Percentiles rank a stretch among this genome's conserved stretches.
phyloP scores from a whole-genome alignment of 441 rosid genomes.

The Biscutella laevigata region DNA sequence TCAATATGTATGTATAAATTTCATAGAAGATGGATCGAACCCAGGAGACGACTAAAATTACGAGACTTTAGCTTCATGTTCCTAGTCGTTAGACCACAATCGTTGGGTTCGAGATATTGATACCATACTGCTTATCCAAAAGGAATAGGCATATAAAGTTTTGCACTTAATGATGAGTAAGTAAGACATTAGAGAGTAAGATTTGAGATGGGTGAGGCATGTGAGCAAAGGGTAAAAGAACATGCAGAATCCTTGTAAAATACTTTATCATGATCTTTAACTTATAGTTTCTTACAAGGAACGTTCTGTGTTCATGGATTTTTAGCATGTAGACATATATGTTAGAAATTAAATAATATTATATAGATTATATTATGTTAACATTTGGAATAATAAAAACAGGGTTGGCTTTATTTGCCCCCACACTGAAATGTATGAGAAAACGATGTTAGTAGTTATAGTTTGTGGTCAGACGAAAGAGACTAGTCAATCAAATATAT shows the following conservation, averaged over 20 bases:
- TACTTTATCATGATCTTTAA: constrained; percentile 32
- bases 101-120: too few species aligned
- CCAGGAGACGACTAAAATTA: too few species aligned
- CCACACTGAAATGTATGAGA: constrained; percentile 25
- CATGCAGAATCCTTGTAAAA: constrained; percentile 56
- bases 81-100: too few species aligned
- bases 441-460: constrained; percentile 22
- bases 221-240: constrained; percentile 44
- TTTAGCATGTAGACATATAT: constrained; percentile 17
- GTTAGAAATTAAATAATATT: too few species aligned
- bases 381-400: constrained; percentile 19
- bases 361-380: not conserved
- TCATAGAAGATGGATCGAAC: too few species aligned
- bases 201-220: constrained; percentile 34
- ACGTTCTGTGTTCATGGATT: constrained; percentile 17
- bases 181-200: not conserved
- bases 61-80: too few species aligned
- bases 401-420: constrained; percentile 22
- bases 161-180: not conserved
- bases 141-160: not conserved
- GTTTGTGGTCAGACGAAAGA: constrained; percentile 21
- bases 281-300: not conserved
- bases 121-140: not conserved
- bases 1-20: too few species aligned
- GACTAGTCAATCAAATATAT: constrained; percentile 9